These are phyloP conservation scores for Linnemannia schmuckeri DNA, from an alignment of 192 early-diverging fungal genomes.

Conservation along the genomic window DNA sequence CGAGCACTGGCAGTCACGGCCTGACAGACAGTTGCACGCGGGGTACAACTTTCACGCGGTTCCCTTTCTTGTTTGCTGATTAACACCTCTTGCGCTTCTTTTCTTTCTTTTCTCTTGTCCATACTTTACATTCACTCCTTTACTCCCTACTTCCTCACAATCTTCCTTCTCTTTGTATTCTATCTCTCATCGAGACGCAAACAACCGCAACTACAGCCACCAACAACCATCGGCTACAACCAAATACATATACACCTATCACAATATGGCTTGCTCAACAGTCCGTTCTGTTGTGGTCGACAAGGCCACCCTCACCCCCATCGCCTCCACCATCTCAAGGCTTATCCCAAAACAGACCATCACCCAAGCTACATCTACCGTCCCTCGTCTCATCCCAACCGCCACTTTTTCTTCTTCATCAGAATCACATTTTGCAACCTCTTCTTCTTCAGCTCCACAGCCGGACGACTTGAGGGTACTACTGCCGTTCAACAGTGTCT, in stretches of 20 bases:
- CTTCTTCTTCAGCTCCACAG: background rate
- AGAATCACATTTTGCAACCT: background rate
- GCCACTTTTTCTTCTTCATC: background rate
- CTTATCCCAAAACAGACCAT: conserved; percentile 18
- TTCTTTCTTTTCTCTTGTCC: too few species aligned
- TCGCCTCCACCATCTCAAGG: conserved; percentile 28
- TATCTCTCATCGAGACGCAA: background rate
- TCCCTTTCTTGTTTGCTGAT: background rate
- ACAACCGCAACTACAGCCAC: background rate
- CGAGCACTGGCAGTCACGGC: background rate
- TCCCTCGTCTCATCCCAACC: background rate
- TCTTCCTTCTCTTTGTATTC: conserved; percentile 2
- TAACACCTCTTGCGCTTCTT: background rate
- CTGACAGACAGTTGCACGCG: background rate
- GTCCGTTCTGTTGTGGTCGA: conserved; percentile 35
- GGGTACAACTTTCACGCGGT: conserved; percentile 3
- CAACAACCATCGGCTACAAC: background rate
- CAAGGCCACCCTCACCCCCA: conserved; percentile 17
- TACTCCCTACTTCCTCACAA: background rate
- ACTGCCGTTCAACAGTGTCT: background rate
- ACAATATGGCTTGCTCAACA: conserved; percentile 35
- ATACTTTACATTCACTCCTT: background rate
- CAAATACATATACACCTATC: background rate
- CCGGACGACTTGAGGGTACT: background rate
- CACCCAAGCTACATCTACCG: background rate